Evolutionary conservation across 441 rosid genomes (phyloP).

Genomic region (Erysimum cheiri): DNA sequence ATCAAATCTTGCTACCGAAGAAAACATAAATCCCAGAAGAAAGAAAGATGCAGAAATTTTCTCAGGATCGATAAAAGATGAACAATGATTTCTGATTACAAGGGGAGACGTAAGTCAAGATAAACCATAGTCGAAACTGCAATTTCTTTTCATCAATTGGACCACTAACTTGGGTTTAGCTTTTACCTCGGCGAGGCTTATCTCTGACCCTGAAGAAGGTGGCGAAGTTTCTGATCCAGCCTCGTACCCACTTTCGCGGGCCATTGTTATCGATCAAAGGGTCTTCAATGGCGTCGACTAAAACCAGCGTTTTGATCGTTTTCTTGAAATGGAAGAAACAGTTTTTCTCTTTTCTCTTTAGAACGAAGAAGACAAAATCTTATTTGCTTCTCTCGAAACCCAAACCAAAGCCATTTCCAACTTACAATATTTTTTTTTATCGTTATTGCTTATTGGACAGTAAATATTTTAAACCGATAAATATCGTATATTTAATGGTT

Average conservation of each 20-base stretch:
- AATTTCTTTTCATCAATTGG: neutral
- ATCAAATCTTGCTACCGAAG: constrained; percentile 1
- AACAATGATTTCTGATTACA: neutral
- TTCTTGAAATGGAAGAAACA: constrained; percentile 24
- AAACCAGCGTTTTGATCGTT: constrained; percentile 13
- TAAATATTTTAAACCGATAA: too few species aligned
- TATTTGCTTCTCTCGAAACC: constrained; percentile 8
- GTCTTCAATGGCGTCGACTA: constrained; percentile 22
- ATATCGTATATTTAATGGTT: too few species aligned
- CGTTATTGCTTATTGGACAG: too few species aligned
- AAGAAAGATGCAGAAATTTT: neutral
- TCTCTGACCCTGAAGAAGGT: neutral
- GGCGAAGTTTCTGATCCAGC: constrained; percentile 12
- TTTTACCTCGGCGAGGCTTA: constrained; percentile 10
- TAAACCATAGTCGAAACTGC: constrained; percentile 1
- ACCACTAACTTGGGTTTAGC: neutral
- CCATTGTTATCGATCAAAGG: constrained; percentile 30
- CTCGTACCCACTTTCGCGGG: neutral
- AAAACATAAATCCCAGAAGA: neutral
- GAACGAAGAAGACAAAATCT: neutral
- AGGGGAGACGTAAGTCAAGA: neutral
- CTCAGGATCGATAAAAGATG: neutral
- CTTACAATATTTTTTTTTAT: too few species aligned
- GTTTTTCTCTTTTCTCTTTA: neutral
- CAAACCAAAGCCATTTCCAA: neutral